Evolutionary conservation across 2,329 filamentous ascomycete genomes (phyloP).

Genomic region (Pseudonectria buxi): DNA sequence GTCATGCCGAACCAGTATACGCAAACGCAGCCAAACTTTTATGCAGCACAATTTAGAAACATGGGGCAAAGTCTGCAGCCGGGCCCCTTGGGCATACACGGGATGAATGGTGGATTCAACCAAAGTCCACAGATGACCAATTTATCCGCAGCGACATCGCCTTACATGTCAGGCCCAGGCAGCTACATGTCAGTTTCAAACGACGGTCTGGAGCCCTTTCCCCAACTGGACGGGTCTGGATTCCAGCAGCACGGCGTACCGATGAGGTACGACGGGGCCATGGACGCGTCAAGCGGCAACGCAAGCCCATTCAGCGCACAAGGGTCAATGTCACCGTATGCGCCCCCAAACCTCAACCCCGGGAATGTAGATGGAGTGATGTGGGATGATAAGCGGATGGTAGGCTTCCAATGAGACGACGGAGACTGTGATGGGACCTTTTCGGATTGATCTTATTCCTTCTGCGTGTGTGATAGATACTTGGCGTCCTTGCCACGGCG

Average conservation of each 20-base stretch:
- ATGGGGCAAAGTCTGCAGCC: constrained; percentile 22
- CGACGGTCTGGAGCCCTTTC: constrained; percentile 26
- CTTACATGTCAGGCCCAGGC: constrained; percentile 16
- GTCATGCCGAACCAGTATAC: constrained; percentile 21
- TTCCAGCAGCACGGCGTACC: constrained; percentile 23
- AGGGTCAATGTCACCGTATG: constrained; percentile 29
- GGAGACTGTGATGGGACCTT: neutral
- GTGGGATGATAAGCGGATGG: constrained; percentile 20
- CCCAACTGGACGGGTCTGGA: constrained; percentile 26
- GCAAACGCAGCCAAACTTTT: constrained; percentile 17
- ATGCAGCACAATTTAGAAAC: constrained; percentile 20
- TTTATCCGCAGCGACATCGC: constrained; percentile 16
- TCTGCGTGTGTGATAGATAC: neutral
- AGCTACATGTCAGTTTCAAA: constrained; percentile 21
- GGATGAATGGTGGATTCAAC: constrained; percentile 20
- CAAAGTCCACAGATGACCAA: constrained; percentile 17
- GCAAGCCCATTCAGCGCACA: constrained; percentile 32
- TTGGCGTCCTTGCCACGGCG: too few relatives aligned
- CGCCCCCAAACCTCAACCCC: constrained; percentile 25
- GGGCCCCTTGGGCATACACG: constrained; percentile 18
- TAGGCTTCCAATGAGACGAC: constrained; percentile 3
- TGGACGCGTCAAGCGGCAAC: constrained; percentile 26
- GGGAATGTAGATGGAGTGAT: constrained; percentile 12
- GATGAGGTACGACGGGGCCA: constrained; percentile 25
- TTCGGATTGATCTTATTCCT: constrained; percentile 4